Evolutionary conservation across 371 early-diverging fungal species (phyloP).

Genomic region (Basidiobolus meristosporus): DNA sequence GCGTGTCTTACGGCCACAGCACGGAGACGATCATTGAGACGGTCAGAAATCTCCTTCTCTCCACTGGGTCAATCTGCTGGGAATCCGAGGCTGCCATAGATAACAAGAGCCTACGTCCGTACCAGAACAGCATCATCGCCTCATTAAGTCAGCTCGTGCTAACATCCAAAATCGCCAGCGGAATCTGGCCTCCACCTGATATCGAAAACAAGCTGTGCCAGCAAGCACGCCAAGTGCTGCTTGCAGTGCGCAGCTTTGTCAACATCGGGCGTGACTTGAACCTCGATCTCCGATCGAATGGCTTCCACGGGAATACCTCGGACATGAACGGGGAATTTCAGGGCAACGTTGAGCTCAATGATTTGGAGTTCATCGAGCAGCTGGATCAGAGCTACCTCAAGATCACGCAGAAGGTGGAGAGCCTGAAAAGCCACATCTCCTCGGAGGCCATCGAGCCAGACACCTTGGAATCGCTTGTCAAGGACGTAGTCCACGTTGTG

Average conservation of each 20-base stretch:
- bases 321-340: too few relatives aligned
- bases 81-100: constrained; percentile 35
- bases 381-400: too few relatives aligned
- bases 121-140: constrained; percentile 63
- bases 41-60: constrained; percentile 62
- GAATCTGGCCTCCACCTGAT: constrained; percentile 62
- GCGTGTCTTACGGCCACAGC: constrained; percentile 27
- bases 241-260: constrained; percentile 54
- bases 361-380: too few relatives aligned
- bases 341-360: too few relatives aligned
- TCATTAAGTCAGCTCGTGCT: constrained; percentile 61
- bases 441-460: too few relatives aligned
- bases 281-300: too few relatives aligned
- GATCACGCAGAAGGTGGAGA: too few relatives aligned
- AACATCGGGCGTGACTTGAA: constrained; percentile 13
- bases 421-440: too few relatives aligned
- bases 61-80: constrained; percentile 54
- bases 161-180: constrained; percentile 60
- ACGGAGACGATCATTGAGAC: constrained; percentile 43
- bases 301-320: too few relatives aligned
- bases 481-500: too few relatives aligned
- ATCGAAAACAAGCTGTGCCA: constrained; percentile 34
- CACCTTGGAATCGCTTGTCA: too few relatives aligned
- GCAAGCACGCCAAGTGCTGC: constrained; percentile 39
- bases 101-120: constrained; percentile 36